Conservation (phyloP, 2,329 filamentous ascomycete genomes). For the Colletotrichum sp. region DNA sequence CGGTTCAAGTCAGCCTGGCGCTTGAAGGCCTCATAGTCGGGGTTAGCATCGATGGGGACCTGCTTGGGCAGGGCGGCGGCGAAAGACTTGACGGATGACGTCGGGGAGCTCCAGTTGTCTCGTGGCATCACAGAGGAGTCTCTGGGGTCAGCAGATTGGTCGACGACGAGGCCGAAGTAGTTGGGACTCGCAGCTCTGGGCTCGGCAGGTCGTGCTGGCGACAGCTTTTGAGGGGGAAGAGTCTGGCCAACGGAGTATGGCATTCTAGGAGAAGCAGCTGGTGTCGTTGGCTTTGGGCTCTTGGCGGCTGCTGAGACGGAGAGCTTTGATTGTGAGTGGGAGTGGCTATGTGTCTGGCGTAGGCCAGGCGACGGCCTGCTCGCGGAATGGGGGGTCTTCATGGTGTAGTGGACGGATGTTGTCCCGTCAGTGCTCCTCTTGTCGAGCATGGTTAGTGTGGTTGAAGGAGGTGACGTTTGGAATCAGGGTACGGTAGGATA, state of each 20-base stretch:
- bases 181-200: conserved; percentile 72
- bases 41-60: conserved; percentile 75
- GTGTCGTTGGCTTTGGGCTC: conserved; percentile 51
- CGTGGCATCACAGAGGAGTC: conserved; percentile 68
- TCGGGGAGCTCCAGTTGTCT: conserved; percentile 77
- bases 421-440: conserved; percentile 37
- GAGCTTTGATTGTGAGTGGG: conserved; percentile 47
- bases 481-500: background rate
- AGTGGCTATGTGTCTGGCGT: conserved; percentile 36
- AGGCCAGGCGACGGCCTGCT: conserved; percentile 37
- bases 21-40: conserved; percentile 82
- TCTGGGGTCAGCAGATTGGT: conserved; percentile 62
- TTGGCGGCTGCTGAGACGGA: conserved; percentile 27
- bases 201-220: conserved; percentile 43
- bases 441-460: conserved; percentile 33
- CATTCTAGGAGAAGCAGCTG: conserved; percentile 55
- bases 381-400: conserved; percentile 46
- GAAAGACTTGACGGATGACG: conserved; percentile 74
- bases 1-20: conserved; percentile 72
- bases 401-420: conserved; percentile 42
- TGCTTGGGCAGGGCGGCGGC: conserved; percentile 71
- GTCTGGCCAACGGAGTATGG: conserved; percentile 61
- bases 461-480: background rate
- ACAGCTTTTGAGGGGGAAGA: conserved; percentile 53
- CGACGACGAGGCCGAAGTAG: conserved; percentile 82